These are phyloP conservation scores for Ordospora pajunii DNA, from an alignment of 371 early-diverging fungal genomes.

Conservation along the genomic window DNA sequence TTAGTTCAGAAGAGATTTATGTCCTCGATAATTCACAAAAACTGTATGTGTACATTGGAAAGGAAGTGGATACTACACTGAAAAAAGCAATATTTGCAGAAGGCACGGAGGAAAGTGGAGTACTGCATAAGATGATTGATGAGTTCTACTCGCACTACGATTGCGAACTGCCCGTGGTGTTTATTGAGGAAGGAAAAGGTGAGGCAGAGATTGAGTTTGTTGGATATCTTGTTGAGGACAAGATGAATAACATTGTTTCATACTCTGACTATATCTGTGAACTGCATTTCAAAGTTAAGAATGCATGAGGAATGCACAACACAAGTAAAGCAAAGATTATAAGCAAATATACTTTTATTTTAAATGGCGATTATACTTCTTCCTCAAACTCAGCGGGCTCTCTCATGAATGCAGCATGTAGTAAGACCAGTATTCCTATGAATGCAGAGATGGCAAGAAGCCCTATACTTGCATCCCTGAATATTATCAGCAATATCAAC, in stretches of 20 bases:
- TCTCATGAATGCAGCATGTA: neutral
- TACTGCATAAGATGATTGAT: constrained; percentile 23
- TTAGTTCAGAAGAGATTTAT: constrained; percentile 58
- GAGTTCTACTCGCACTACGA: constrained; percentile 20
- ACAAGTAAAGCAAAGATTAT: neutral
- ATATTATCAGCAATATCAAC: neutral
- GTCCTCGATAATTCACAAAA: constrained; percentile 52
- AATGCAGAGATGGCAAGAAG: constrained; percentile 7
- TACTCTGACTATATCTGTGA: constrained; percentile 35
- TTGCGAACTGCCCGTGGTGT: constrained; percentile 8
- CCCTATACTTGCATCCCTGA: neutral
- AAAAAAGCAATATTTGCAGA: constrained; percentile 29
- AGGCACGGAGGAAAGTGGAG: constrained; percentile 18
- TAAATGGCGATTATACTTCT: neutral
- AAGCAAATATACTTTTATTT: neutral
- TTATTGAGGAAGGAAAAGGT: constrained; percentile 35
- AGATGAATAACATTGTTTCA: constrained; percentile 13
- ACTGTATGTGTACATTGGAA: constrained; percentile 57
- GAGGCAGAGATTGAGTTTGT: constrained; percentile 25
- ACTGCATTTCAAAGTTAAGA: constrained; percentile 35
- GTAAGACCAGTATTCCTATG: neutral
- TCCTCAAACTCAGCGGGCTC: neutral
- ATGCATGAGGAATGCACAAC: neutral
- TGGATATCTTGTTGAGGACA: constrained; percentile 38
- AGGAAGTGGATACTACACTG: constrained; percentile 45